A percentile compares a stretch with the other conserved stretches of the same genome.
These are phyloP conservation scores for Durio zibethinus DNA, from an alignment of 345 rosid genomes.

Conservation along the genomic window DNA sequence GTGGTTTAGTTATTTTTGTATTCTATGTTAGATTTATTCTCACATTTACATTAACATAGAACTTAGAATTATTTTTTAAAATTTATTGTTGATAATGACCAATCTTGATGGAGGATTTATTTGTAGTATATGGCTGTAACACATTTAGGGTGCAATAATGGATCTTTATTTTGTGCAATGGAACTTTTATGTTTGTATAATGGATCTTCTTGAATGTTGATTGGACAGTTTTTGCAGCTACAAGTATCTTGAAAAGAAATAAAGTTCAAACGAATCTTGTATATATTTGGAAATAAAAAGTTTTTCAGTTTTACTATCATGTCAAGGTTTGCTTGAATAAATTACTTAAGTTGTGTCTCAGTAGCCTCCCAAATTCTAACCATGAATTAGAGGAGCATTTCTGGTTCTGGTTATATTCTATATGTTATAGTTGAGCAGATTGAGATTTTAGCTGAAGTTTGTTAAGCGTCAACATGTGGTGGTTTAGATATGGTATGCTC, in stretches of 20 bases:
- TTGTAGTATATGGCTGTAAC: not conserved
- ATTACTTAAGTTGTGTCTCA: not conserved
- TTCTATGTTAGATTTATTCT: not conserved
- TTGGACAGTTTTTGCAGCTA: not conserved
- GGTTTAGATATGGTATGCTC: not conserved
- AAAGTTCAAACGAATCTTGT: not conserved
- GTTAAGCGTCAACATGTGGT: not conserved
- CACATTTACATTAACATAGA: not conserved
- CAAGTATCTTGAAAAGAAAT: not conserved
- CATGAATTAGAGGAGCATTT: not conserved
- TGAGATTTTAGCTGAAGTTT: not conserved
- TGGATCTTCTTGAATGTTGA: not conserved
- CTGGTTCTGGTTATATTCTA: not conserved
- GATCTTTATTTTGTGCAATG: not conserved
- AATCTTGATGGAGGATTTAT: not conserved
- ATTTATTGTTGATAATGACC: not conserved
- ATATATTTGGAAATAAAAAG: not conserved
- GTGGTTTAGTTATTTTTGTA: not conserved
- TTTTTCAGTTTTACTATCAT: not conserved
- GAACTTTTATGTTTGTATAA: not conserved
- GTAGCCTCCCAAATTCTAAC: not conserved
- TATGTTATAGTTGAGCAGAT: not conserved
- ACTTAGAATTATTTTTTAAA: not conserved
- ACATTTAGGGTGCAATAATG: not conserved
- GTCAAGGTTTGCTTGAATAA: not conserved